These are phyloP conservation scores for Saccharomycopsis sp. DNA, from an alignment of 805 yeast genomes.

Conservation along the genomic window DNA sequence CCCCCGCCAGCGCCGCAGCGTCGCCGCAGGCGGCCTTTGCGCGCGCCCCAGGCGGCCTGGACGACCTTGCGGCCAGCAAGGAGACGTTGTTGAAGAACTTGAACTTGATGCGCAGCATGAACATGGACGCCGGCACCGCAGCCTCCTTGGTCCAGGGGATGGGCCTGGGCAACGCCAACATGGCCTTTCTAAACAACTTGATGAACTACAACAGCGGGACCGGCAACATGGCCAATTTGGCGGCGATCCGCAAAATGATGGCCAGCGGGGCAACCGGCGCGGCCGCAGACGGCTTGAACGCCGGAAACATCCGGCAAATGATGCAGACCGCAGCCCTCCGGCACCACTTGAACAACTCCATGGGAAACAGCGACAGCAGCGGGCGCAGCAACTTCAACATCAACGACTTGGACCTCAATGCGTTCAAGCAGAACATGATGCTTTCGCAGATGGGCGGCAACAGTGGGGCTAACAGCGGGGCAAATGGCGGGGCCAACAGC, in stretches of 20 bases:
- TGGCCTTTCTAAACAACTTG: not conserved
- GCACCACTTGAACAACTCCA: not conserved
- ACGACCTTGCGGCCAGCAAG: not conserved
- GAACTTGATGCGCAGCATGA: not conserved
- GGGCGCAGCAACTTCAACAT: not conserved
- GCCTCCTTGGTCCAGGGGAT: not conserved
- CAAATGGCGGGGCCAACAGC: not conserved
- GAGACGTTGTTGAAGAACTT: not conserved
- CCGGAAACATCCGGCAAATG: not conserved
- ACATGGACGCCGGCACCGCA: not conserved
- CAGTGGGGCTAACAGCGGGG: not conserved
- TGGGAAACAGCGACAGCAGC: not conserved
- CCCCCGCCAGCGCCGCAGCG: no score
- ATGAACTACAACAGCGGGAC: not conserved
- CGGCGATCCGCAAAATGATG: not conserved
- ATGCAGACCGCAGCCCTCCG: not conserved
- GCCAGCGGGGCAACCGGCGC: not conserved
- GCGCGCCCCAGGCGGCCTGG: no score
- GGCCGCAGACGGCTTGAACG: not conserved
- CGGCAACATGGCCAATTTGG: not conserved
- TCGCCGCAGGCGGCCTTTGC: no score
- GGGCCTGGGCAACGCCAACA: not conserved
- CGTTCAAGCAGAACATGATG: constrained; percentile 1
- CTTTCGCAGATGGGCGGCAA: not conserved
- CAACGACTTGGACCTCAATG: not conserved